Base-by-base conservation (phyloP, 345 rosid species). In the Salix arbutifolia region DNA sequence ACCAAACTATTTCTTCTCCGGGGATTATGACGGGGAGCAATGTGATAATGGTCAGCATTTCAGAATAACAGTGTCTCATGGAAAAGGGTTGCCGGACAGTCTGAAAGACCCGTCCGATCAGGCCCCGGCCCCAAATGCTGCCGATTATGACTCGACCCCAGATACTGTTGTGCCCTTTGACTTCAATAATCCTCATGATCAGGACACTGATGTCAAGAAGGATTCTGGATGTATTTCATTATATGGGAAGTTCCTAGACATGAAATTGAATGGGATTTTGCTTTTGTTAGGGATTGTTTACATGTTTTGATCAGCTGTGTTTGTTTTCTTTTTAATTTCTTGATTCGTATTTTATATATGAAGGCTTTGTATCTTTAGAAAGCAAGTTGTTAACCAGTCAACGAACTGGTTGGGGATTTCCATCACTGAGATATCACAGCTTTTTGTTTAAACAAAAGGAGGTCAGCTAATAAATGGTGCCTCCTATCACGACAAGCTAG, bases 11-110 rank as follows among this genome's bases (percentile, higher is more conserved):
- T 96, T 96, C 89, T 96, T 92, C 84, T 96, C 99, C 0, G 85
- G 92, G 1, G 88, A 86, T 71, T 96, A 93, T 65, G 97, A 93
- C 26, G 99, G 99, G 1, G 98, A 93, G 30, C 99, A 96, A 64
- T 96, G 99, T 78, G 53, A 77, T 73, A 83, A 78, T 2, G 97
- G 95, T 4, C 94, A 89, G 64, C 94, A 67, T 69, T 93, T 96
- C 80, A 75, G 81, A 71, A 85, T 96, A 25, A 88, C 88, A 37
- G 98, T 96, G 46, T 83, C 89, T 28, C 97, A 93, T 50, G 98
- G 99, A 14, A 71, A 85, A 70, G 99, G 99, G 1, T 75, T 96
- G 73, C 98, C 94, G 0, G 86, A 86, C 64, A 81, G 84, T 58
- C 79, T 91, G 4, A 78, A 85, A 70, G 69, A 67, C 23, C 91